A percentile compares a stretch with the other conserved stretches of the same genome.
Evolutionary conservation across 306 rosid species (phyloP).

Genomic region (Vigna reflexopilosa): DNA sequence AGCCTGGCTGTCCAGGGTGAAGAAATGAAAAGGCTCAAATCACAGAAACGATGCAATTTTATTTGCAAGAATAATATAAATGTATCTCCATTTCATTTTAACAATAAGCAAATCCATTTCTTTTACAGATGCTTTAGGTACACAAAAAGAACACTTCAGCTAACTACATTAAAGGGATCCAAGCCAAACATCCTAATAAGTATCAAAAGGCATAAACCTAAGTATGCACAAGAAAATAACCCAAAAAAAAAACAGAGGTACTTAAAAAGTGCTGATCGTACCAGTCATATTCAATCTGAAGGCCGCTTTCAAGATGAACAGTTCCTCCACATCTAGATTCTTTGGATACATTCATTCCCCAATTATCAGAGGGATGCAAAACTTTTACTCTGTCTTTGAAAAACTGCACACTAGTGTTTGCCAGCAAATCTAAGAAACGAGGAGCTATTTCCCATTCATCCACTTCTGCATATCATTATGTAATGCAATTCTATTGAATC

Average conservation of each 20-base stretch:
- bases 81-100: constrained; percentile 27
- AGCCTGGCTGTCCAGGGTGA: constrained; percentile 88
- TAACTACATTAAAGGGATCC: constrained; percentile 31
- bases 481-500: constrained; percentile 39
- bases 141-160: constrained; percentile 28
- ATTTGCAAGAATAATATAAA: constrained; percentile 7
- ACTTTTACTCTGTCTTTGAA: constrained; percentile 80
- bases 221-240: constrained; percentile 19
- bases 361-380: constrained; percentile 68
- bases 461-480: constrained; percentile 65
- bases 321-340: constrained; percentile 71
- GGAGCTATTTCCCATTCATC: constrained; percentile 99
- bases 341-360: constrained; percentile 58
- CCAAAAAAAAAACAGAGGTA: constrained; percentile 26
- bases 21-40: constrained; percentile 49
- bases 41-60: constrained; percentile 22
- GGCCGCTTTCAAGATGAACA: constrained; percentile 90
- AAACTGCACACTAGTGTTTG: constrained; percentile 75
- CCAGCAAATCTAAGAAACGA: constrained; percentile 83
- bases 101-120: constrained; percentile 12
- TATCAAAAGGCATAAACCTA: constrained; percentile 16
- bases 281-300: constrained; percentile 95
- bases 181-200: constrained; percentile 31
- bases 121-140: constrained; percentile 37
- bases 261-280: constrained; percentile 46